Conservation (phyloP, 108 stramenopile genomes). For the Aureococcus anophagefferens region DNA sequence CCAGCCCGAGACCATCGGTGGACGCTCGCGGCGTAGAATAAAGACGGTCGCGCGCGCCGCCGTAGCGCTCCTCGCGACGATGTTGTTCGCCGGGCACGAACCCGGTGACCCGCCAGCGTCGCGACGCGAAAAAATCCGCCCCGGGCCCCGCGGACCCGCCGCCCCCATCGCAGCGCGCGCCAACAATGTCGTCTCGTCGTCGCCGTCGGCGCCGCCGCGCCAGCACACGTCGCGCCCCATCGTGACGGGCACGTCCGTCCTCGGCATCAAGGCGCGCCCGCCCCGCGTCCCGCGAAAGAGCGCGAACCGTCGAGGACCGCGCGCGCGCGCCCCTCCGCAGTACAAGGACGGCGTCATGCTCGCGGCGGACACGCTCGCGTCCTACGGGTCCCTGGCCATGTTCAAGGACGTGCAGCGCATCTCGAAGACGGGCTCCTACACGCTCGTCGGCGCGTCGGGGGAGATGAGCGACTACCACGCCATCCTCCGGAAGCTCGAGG, state of each 20-base stretch:
- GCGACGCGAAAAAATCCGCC: too few species aligned
- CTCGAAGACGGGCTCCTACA: slow-evolving; percentile 50
- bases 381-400: slow-evolving; percentile 88
- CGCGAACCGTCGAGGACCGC: slow-evolving; percentile 7
- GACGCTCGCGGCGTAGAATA: too few species aligned
- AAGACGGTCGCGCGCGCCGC: too few species aligned
- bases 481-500: slow-evolving; percentile 63
- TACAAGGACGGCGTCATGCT: slow-evolving; percentile 90
- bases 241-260: slow-evolving; percentile 90
- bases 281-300: slow-evolving; percentile 25
- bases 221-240: slow-evolving; percentile 78
- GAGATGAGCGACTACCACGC: slow-evolving; percentile 92
- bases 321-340: slow-evolving; percentile 2
- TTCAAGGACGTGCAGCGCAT: slow-evolving; percentile 80
- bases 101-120: too few species aligned
- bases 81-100: too few species aligned
- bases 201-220: slow-evolving; percentile 29
- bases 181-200: too few species aligned
- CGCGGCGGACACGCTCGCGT: slow-evolving; percentile 88
- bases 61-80: too few species aligned
- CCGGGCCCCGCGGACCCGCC: too few species aligned
- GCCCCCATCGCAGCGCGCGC: not conserved
- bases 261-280: slow-evolving; percentile 50
- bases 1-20: too few species aligned
- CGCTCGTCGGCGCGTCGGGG: slow-evolving; percentile 80